Base-by-base conservation (phyloP, 1,139 yeast species). In the Hyphopichia khmerensis region DNA sequence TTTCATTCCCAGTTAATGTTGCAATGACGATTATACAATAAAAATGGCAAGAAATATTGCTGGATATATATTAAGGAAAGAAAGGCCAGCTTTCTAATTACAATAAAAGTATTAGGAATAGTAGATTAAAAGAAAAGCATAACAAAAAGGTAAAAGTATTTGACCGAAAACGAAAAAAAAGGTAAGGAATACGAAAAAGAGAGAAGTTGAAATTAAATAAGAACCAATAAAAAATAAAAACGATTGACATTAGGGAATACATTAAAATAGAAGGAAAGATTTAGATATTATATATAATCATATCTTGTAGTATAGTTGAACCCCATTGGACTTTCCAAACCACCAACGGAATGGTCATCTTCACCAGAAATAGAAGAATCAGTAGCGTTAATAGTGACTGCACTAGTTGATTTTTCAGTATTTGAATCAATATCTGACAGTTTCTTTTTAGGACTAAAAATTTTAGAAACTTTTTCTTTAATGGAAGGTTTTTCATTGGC, bases 291-390 rank as follows among this genome's bases (percentile, higher is more conserved):
- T 3, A 38, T 33, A 13, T 38, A 18, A 11, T 32, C 35, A 16
- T 38, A 31, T 5, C 23, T 16, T 21, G 36, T 14, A 13, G 31
- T 33, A 26, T 32, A 38, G 29, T 38, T 38, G 37, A 38, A 38
- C 10, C 40, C 40, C 7, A 38, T 37, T n/a, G 40, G 40, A 17
- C 36, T 32, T 8, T 33, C 33, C 10, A 38, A n/a, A 4, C 16
- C 36, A 5, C 36, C 35, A 4, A 31, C 27, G 3, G 40, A 38
- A 10, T 15, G 11, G 3, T 26, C 31, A 19, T 13, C 14, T 6
- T 36, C 39, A 21, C 29, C 39, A 16, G 24, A 8, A 10, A 27
- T 24, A 5, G 36, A 32, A 4, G 35, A 33, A 15, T 38, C 40
- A 24, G 18, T 26, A 19, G 37, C 35, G 14, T 14, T 15, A 4